phyloP scores from a whole-genome alignment of 495 filamentous ascomycete genomes.

The Amorphotheca resinae region DNA sequence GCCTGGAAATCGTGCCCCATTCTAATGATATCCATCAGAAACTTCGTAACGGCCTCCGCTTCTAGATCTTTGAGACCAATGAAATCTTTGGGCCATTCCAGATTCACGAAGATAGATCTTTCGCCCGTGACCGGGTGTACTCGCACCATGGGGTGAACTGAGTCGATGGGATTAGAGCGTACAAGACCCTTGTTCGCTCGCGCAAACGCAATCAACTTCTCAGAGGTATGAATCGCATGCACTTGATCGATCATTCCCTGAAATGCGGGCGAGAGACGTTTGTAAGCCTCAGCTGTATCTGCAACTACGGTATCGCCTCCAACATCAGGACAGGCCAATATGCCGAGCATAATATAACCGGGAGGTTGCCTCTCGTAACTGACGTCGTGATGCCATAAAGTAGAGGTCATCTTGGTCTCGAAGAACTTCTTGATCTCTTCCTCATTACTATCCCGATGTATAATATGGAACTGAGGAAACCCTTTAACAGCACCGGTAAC shows the following conservation, averaged over 20 bases:
- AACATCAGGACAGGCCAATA: slow-evolving; percentile 42
- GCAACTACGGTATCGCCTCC: slow-evolving; percentile 29
- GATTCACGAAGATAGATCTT: slow-evolving; percentile 57
- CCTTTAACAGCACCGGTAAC: slow-evolving; percentile 39
- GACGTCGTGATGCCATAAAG: slow-evolving; percentile 49
- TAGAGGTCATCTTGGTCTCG: slow-evolving; percentile 40
- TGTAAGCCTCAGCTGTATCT: slow-evolving; percentile 24
- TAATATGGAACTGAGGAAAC: slow-evolving; percentile 47
- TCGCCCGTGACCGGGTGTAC: slow-evolving; percentile 58
- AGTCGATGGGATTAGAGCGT: slow-evolving; percentile 23
- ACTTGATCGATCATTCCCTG: slow-evolving; percentile 23
- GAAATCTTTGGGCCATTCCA: slow-evolving; percentile 25
- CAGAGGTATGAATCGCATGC: slow-evolving; percentile 23
- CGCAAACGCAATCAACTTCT: slow-evolving; percentile 24
- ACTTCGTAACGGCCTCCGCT: slow-evolving; percentile 31
- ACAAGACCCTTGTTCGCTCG: slow-evolving; percentile 22
- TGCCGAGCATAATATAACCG: slow-evolving; percentile 44
- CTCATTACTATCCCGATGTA: slow-evolving; percentile 45
- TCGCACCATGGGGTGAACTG: slow-evolving; percentile 45
- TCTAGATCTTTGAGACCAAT: slow-evolving; percentile 32
- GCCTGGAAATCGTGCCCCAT: slow-evolving; percentile 31
- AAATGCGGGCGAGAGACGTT: slow-evolving; percentile 24
- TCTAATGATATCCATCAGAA: slow-evolving; percentile 28
- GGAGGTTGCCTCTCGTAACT: slow-evolving; percentile 48
- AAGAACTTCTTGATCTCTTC: slow-evolving; percentile 43